These are phyloP conservation scores for Psidium guajava DNA, from an alignment of 345 rosid species.

Conservation along the genomic window DNA sequence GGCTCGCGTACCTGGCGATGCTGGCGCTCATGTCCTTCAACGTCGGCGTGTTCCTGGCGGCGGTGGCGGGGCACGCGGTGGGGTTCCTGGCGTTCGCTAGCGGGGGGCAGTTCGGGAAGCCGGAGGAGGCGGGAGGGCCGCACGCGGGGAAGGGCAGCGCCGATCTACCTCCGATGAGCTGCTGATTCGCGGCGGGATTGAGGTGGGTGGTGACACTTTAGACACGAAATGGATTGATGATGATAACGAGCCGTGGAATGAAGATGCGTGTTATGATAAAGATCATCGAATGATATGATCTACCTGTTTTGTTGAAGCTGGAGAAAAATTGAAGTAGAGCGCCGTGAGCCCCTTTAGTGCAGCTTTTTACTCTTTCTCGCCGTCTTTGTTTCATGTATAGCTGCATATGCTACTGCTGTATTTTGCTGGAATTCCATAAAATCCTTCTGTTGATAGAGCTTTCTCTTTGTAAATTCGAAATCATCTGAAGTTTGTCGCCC, in stretches of 20 bases:
- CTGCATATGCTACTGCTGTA: neutral
- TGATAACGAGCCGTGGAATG: neutral
- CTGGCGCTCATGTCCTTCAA: constrained; percentile 85
- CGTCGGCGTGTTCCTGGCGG: constrained; percentile 58
- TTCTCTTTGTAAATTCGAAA: neutral
- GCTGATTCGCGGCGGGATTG: constrained; percentile 2
- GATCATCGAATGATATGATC: neutral
- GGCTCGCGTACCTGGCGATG: constrained; percentile 62
- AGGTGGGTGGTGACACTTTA: neutral
- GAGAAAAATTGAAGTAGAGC: too few species aligned
- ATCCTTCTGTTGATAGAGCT: neutral
- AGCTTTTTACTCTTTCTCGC: neutral
- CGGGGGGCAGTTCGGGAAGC: constrained; percentile 21
- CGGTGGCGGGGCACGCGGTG: constrained; percentile 50
- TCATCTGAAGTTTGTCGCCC: neutral
- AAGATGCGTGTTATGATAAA: neutral
- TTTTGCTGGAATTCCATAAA: neutral
- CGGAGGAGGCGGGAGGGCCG: neutral
- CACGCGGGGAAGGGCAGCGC: neutral
- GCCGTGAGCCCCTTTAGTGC: neutral
- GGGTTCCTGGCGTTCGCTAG: constrained; percentile 65
- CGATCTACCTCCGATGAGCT: constrained; percentile 14
- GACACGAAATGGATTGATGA: neutral
- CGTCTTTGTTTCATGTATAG: neutral
- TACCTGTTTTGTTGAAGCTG: too few species aligned